A percentile compares a stretch with the other conserved stretches of the same genome.
Evolutionary conservation across 163 green algal species (phyloP).

Genomic region (Volvox carteri): DNA sequence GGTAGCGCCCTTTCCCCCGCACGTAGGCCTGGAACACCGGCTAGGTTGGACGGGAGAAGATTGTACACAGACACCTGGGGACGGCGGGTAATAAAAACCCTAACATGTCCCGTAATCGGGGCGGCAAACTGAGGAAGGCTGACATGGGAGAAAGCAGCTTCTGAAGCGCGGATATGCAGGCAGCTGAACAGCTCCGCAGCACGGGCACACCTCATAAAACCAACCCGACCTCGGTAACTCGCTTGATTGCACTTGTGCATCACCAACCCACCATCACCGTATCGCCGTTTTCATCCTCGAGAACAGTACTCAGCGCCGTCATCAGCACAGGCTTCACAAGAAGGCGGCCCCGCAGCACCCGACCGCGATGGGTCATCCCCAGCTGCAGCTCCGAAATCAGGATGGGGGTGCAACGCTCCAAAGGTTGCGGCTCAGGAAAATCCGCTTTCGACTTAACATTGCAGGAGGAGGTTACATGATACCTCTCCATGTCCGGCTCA

Average conservation of each 20-base stretch:
- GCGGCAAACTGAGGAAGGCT: too few relatives aligned
- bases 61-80: conserved; percentile 61
- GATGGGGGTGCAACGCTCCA: conserved; percentile 24
- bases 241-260: too few relatives aligned
- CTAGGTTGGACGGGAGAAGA: background rate
- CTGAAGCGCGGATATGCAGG: too few relatives aligned
- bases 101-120: too few relatives aligned
- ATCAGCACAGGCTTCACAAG: conserved; percentile 48
- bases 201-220: too few relatives aligned
- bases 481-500: too few relatives aligned
- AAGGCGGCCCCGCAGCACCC: conserved; percentile 51
- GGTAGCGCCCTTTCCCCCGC: conserved; percentile 1
- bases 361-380: conserved; percentile 42
- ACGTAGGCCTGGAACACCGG: background rate
- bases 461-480: background rate
- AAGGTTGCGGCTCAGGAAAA: background rate
- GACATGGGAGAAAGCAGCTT: too few relatives aligned
- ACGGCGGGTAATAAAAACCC: too few relatives aligned
- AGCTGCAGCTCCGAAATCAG: background rate
- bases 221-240: too few relatives aligned
- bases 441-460: conserved; percentile 20
- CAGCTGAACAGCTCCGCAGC: too few relatives aligned
- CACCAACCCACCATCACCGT: conserved; percentile 46
- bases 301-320: conserved; percentile 33
- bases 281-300: conserved; percentile 56